A percentile compares a stretch with the other conserved stretches of the same genome.
phyloP scores from a whole-genome alignment of 192 early-diverging fungal genomes.

The Umbelopsis isabellina region DNA sequence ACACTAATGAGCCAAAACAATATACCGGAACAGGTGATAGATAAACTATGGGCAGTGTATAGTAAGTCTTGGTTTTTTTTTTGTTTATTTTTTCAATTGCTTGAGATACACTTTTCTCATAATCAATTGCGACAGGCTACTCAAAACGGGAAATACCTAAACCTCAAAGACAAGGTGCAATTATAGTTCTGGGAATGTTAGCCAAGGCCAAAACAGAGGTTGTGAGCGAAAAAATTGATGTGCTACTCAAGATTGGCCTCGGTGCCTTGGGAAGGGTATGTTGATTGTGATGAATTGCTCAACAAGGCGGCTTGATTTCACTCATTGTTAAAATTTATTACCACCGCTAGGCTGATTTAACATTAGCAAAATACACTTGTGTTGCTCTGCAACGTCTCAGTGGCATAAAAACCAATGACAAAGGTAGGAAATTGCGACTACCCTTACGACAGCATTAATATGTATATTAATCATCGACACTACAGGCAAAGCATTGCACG shows the following conservation, averaged over 20 bases:
- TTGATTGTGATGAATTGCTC: background rate
- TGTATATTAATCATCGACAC: background rate
- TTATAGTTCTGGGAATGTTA: constrained; percentile 93
- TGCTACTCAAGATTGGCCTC: constrained; percentile 83
- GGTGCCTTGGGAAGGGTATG: constrained; percentile 78
- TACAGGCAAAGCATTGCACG: constrained; percentile 33
- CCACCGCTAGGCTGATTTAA: constrained; percentile 66
- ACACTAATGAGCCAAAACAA: constrained; percentile 69
- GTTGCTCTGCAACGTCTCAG: constrained; percentile 89
- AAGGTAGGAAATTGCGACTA: constrained; percentile 49
- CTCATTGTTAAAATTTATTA: background rate
- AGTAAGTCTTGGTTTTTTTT: constrained; percentile 40
- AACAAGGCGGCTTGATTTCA: background rate
- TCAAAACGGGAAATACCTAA: constrained; percentile 66
- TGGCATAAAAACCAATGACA: constrained; percentile 59
- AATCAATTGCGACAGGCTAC: constrained; percentile 23
- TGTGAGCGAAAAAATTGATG: constrained; percentile 84
- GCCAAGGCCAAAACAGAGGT: constrained; percentile 84
- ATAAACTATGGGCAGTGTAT: constrained; percentile 84
- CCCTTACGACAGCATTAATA: background rate
- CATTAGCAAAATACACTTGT: constrained; percentile 89
- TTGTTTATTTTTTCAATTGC: background rate
- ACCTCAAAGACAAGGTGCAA: constrained; percentile 80
- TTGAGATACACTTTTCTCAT: background rate
- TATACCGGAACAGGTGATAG: constrained; percentile 72